A percentile compares a stretch with the other conserved stretches of the same genome.
Evolutionary conservation across 208 protist genomes (phyloP).

Genomic region (Crithidia expoeki): DNA sequence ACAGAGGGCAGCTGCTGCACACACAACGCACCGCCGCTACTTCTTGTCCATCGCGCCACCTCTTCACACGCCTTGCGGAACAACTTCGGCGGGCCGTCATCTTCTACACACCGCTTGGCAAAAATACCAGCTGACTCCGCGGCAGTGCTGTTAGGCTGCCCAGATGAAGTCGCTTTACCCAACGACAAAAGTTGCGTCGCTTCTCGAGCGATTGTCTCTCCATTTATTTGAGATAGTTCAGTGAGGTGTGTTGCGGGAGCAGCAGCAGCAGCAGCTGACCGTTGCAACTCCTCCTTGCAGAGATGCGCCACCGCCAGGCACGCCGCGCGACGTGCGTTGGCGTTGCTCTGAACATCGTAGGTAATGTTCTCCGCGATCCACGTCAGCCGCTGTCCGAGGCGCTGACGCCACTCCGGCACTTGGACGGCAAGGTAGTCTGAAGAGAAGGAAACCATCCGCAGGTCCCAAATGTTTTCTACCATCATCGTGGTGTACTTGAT

Average conservation of each 20-base stretch:
- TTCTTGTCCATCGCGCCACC: conserved; percentile 50
- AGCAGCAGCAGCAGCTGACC: background rate
- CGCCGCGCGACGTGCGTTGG: conserved; percentile 12
- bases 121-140: background rate
- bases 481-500: conserved; percentile 2
- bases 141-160: background rate
- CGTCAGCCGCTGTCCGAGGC: conserved; percentile 8
- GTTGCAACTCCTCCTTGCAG: conserved; percentile 28
- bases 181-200: background rate
- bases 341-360: conserved; percentile 5
- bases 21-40: conserved; percentile 31
- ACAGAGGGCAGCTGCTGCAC: conserved; percentile 89
- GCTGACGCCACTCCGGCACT: conserved; percentile 19
- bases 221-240: background rate
- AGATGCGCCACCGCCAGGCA: conserved; percentile 28
- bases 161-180: background rate
- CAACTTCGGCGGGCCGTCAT: background rate
- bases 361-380: conserved; percentile 16
- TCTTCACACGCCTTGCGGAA: conserved; percentile 53
- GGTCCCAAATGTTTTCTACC: conserved; percentile 55
- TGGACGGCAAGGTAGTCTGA: conserved; percentile 3
- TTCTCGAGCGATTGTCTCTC: background rate
- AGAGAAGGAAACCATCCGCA: conserved; percentile 36
- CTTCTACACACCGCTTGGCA: background rate
- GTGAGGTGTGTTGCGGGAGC: background rate